Evolutionary conservation across 352 stramenopile species (phyloP).

Genomic region (Peronospora destructor): DNA sequence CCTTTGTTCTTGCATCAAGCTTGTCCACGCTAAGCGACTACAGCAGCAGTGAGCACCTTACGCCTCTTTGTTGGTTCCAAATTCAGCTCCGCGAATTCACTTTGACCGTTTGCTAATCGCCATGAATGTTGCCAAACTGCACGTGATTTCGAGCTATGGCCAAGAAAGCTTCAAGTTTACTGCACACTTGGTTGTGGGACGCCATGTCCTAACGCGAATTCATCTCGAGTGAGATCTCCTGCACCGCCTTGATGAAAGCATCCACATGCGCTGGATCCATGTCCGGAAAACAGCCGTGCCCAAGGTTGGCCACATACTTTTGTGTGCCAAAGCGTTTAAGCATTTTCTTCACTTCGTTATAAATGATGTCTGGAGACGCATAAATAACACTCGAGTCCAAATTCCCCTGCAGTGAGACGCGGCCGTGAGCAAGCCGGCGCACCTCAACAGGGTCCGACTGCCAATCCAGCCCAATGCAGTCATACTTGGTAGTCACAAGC

Average conservation of each 20-base stretch:
- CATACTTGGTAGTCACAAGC: constrained; percentile 81
- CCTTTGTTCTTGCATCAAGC: neutral
- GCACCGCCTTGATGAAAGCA: constrained; percentile 94
- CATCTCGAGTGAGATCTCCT: constrained; percentile 89
- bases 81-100: constrained; percentile 6
- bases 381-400: constrained; percentile 89
- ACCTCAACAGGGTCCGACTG: constrained; percentile 89
- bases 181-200: neutral
- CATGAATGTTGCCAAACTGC: constrained; percentile 13
- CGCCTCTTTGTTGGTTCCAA: constrained; percentile 11
- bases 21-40: neutral
- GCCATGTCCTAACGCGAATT: constrained; percentile 39
- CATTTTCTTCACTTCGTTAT: constrained; percentile 89
- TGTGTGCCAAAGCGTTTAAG: constrained; percentile 91
- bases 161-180: neutral
- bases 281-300: constrained; percentile 94
- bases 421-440: constrained; percentile 67
- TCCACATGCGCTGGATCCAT: constrained; percentile 92
- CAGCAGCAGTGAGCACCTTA: neutral
- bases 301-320: constrained; percentile 96
- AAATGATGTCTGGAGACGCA: constrained; percentile 78
- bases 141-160: constrained; percentile 12
- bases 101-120: constrained; percentile 16
- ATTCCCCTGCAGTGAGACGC: constrained; percentile 88
- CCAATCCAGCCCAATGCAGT: constrained; percentile 92